Evolutionary conservation across 805 yeast species (phyloP).

Genomic region (Candida boidinii): DNA sequence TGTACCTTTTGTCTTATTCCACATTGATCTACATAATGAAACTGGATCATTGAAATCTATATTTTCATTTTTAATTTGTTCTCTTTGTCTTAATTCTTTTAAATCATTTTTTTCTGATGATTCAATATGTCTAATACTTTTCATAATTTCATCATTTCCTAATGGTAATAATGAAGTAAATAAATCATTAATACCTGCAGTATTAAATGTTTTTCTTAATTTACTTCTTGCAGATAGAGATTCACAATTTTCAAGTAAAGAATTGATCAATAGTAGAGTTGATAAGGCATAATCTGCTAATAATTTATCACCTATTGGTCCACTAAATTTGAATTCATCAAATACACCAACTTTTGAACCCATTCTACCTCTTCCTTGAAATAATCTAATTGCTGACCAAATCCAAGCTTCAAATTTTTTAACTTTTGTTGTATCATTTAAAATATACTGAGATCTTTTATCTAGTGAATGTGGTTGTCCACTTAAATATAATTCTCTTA

Average conservation of each 20-base stretch:
- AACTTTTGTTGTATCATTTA: constrained; percentile 16
- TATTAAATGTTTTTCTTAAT: constrained; percentile 34
- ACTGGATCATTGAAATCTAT: constrained; percentile 65
- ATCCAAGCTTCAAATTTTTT: constrained; percentile 26
- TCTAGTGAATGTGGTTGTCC: constrained; percentile 14
- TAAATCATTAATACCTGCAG: constrained; percentile 32
- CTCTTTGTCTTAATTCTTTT: constrained; percentile 27
- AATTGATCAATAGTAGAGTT: constrained; percentile 40
- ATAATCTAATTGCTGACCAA: constrained; percentile 19
- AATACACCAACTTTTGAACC: constrained; percentile 92
- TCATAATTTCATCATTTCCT: constrained; percentile 32
- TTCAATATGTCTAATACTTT: constrained; percentile 31
- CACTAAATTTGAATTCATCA: constrained; percentile 58
- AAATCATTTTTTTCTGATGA: constrained; percentile 35
- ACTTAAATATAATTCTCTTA: constrained; percentile 16
- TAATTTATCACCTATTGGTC: constrained; percentile 50
- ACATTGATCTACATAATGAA: constrained; percentile 51
- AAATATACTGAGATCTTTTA: constrained; percentile 16
- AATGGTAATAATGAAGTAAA: constrained; percentile 29
- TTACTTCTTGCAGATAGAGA: constrained; percentile 34
- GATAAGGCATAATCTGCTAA: constrained; percentile 46
- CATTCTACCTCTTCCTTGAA: constrained; percentile 71
- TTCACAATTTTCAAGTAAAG: constrained; percentile 33
- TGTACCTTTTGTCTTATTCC: constrained; percentile 49
- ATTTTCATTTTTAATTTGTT: constrained; percentile 30